These are phyloP conservation scores for Vaccinium myrtillus DNA, from an alignment of 148 eudicot species.

Conservation along the genomic window DNA sequence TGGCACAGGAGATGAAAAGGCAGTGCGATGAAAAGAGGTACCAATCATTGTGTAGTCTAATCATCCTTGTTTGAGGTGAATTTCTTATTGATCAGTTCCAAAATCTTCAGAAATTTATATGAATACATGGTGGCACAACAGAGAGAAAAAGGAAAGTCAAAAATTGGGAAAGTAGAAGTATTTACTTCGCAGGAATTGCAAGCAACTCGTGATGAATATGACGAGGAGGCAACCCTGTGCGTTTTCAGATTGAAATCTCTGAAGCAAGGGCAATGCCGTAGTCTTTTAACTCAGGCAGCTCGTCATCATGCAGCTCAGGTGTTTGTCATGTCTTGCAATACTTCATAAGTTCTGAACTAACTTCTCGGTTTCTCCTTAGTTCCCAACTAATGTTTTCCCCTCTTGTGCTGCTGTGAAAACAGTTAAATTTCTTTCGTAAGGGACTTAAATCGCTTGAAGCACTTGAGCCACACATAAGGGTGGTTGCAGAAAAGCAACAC, in stretches of 20 bases:
- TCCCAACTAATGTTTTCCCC: neutral
- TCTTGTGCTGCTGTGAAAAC: slow-evolving; percentile 26
- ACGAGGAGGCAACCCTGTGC: slow-evolving; percentile 85
- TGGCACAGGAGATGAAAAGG: slow-evolving; percentile 79
- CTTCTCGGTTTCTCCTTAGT: neutral
- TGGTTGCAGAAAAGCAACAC: slow-evolving; percentile 73
- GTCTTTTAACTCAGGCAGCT: slow-evolving; percentile 95
- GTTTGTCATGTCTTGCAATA: slow-evolving; percentile 3
- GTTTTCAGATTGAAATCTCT: slow-evolving; percentile 87
- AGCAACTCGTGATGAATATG: slow-evolving; percentile 79
- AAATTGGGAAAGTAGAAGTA: slow-evolving; percentile 72
- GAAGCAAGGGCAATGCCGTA: slow-evolving; percentile 92
- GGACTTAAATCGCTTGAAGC: slow-evolving; percentile 85
- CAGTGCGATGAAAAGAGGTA: slow-evolving; percentile 96
- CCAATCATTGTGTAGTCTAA: slow-evolving; percentile 1
- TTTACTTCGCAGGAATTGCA: slow-evolving; percentile 62
- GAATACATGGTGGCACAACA: slow-evolving; percentile 71
- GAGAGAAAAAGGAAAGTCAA: slow-evolving; percentile 71
- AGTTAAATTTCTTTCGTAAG: slow-evolving; percentile 88
- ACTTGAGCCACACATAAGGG: slow-evolving; percentile 64
- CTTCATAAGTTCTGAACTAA: neutral
- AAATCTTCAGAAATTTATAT: slow-evolving; percentile 60
- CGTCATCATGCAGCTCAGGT: slow-evolving; percentile 99
- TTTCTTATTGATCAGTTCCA: slow-evolving; percentile 18
- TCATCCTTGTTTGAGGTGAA: slow-evolving; percentile 6